Evolutionary conservation across 1,284 basidiomycete species (phyloP), one percentile per base, ranked within the genome.

Genomic region (Microbotryum violaceum): DNA sequence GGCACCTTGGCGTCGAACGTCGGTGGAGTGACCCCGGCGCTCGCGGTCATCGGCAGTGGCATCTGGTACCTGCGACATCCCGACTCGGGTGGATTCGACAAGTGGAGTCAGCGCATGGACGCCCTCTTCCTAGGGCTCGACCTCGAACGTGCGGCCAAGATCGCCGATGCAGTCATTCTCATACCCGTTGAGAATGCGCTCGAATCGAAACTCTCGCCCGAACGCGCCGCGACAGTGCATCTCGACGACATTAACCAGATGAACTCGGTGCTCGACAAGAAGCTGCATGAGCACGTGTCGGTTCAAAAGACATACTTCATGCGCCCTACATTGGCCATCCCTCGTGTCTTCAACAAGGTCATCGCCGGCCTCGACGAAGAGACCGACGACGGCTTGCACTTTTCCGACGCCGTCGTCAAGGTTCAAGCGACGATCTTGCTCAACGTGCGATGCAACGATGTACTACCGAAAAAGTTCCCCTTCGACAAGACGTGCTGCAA

Each of bases 321-420:
- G 37, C 37, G 37, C 37, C 8, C 49, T 18, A 45, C 25, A 2
- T 46, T 67, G 14, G 64, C 63, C 4, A 57, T 70, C 23, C 63
- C 68, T 1, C 44, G 57, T 2, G 56, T 62, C 12, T 66, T 68
- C 67, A 70, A 70, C 60, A 57, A 57, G 55, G 47, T 68, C 33
- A 63, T 69, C 46, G 63, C 59, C 6, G 61, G 65, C 5, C 61
- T 68, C 29, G 63, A 65, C 6, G 60, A 68, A 29, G 81, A 87
- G 72, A 91, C 90, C 6, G 78, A 82, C 52, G 90, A 94, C 70
- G 90, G 91, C 2, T 77, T 94, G 16, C 90, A 93, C 74, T 93
- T 86, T 71, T 83, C 82, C 1, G 79, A 83, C 60, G 71, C 78
- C 37, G 74, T 91, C 48, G 79, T 86, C 65, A 80, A 80, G 67